Conservation (phyloP, 2,329 filamentous ascomycete genomes). For the Coniochaeta pulveracea region DNA sequence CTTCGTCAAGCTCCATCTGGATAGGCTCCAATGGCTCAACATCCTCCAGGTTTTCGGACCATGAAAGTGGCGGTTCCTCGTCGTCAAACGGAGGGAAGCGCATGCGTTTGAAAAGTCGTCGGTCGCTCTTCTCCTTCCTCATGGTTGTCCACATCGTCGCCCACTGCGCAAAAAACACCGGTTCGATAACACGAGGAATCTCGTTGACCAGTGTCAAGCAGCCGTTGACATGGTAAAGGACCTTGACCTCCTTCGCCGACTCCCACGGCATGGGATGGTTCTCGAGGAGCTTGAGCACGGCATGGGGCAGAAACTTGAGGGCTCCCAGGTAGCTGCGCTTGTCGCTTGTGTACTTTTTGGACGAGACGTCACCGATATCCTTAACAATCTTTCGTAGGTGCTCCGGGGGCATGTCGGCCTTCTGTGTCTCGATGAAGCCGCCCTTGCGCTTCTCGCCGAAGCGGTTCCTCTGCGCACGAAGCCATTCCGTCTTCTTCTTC, state of each 20-base stretch:
- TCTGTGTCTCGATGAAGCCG: constrained; percentile 94
- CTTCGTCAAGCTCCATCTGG: constrained; percentile 94
- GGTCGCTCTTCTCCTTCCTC: constrained; percentile 94
- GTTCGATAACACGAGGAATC: constrained; percentile 90
- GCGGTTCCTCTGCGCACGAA: constrained; percentile 78
- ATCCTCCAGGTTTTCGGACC: constrained; percentile 98
- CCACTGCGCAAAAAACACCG: constrained; percentile 97
- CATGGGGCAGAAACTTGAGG: constrained; percentile 98
- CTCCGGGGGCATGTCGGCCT: constrained; percentile 97
- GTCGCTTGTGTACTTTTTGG: constrained; percentile 98
- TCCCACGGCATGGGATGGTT: constrained; percentile 99
- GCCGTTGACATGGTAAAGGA: constrained; percentile 95
- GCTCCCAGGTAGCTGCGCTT: constrained; percentile 97
- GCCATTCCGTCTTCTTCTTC: constrained; percentile 99
- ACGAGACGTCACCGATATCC: constrained; percentile 97
- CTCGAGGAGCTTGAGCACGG: constrained; percentile 90
- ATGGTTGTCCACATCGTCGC: constrained; percentile 99
- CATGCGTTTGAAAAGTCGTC: constrained; percentile 96
- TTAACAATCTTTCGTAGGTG: constrained; percentile 96
- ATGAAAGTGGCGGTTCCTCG: constrained; percentile 92
- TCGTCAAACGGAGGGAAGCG: constrained; percentile 97
- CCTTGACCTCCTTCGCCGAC: constrained; percentile 89
- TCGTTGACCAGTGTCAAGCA: constrained; percentile 96
- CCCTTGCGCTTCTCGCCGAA: constrained; percentile 96
- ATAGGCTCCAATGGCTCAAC: constrained; percentile 96